These are phyloP conservation scores for Helminthosporium solani DNA, from an alignment of 2,329 filamentous ascomycete genomes.

Conservation along the genomic window DNA sequence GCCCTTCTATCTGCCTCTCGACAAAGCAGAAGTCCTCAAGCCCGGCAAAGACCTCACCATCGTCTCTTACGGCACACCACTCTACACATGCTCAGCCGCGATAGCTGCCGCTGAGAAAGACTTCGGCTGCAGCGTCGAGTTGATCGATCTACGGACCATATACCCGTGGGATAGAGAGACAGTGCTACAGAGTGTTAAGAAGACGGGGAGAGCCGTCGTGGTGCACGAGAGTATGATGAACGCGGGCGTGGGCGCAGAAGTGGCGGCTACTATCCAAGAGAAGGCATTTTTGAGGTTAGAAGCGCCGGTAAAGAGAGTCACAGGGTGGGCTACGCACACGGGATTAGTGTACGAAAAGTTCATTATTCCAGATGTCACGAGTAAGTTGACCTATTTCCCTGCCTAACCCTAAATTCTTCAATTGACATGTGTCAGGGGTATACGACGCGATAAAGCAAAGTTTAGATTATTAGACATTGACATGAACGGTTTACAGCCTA, in stretches of 20 bases:
- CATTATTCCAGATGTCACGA: constrained; percentile 78
- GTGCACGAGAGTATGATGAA: constrained; percentile 94
- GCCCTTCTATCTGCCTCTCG: constrained; percentile 79
- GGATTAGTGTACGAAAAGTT: constrained; percentile 72
- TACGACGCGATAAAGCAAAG: constrained; percentile 52
- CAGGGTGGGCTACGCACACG: constrained; percentile 86
- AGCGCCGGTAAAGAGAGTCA: constrained; percentile 79
- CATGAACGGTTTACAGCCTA: no score
- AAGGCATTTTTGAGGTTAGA: constrained; percentile 81
- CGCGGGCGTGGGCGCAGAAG: constrained; percentile 82
- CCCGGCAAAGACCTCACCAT: constrained; percentile 78
- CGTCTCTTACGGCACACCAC: constrained; percentile 83
- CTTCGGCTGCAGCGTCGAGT: constrained; percentile 72
- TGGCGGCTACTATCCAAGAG: constrained; percentile 85
- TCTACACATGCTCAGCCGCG: constrained; percentile 80
- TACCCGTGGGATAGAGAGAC: constrained; percentile 90
- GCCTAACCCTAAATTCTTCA: neutral
- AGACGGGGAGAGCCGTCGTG: constrained; percentile 82
- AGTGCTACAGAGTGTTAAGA: constrained; percentile 77
- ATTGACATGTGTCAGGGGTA: constrained; percentile 35
- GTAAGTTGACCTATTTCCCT: constrained; percentile 57
- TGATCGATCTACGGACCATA: constrained; percentile 84
- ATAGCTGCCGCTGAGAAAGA: constrained; percentile 75
- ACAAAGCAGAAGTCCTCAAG: constrained; percentile 81
- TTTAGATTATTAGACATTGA: constrained; percentile 48